phyloP scores from a whole-genome alignment of 768 basidiomycete genomes.

The Amanita jacksonii region DNA sequence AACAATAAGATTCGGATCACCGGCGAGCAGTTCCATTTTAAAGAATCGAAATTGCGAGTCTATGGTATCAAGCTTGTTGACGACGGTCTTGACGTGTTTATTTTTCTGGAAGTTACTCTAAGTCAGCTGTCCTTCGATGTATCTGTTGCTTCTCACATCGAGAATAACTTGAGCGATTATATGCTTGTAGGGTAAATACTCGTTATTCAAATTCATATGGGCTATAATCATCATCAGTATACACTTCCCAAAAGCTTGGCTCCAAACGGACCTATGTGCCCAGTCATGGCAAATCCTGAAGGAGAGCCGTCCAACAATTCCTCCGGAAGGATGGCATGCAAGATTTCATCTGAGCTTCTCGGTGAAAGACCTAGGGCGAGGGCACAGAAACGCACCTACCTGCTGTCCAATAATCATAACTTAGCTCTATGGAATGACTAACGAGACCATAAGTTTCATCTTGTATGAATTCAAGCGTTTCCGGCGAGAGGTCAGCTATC shows the following conservation, averaged over 20 bases:
- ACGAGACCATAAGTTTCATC: conserved; percentile 48
- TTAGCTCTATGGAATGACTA: conserved; percentile 50
- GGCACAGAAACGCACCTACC: conserved; percentile 30
- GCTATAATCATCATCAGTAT: conserved; percentile 35
- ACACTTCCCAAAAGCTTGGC: background rate
- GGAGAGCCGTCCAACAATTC: conserved; percentile 72
- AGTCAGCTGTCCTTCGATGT: conserved; percentile 1
- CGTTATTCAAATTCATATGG: conserved; percentile 83
- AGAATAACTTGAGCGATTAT: conserved; percentile 88
- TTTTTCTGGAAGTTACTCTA: conserved; percentile 61
- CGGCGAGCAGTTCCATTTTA: conserved; percentile 93
- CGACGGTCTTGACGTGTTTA: conserved; percentile 70
- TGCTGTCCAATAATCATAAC: conserved; percentile 85
- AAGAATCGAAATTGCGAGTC: conserved; percentile 86
- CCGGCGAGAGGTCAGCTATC: conserved; percentile 59
- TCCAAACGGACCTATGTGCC: conserved; percentile 70
- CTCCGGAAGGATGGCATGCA: conserved; percentile 75
- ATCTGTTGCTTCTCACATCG: conserved; percentile 47
- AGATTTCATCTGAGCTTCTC: conserved; percentile 63
- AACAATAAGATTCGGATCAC: conserved; percentile 79
- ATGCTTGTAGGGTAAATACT: conserved; percentile 87
- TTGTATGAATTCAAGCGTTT: conserved; percentile 45
- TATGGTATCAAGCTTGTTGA: conserved; percentile 89
- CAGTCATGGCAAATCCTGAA: conserved; percentile 77
- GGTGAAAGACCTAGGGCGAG: no score